phyloP scores from a whole-genome alignment of 768 basidiomycete genomes.

The Phlegmacium glaucopus region DNA sequence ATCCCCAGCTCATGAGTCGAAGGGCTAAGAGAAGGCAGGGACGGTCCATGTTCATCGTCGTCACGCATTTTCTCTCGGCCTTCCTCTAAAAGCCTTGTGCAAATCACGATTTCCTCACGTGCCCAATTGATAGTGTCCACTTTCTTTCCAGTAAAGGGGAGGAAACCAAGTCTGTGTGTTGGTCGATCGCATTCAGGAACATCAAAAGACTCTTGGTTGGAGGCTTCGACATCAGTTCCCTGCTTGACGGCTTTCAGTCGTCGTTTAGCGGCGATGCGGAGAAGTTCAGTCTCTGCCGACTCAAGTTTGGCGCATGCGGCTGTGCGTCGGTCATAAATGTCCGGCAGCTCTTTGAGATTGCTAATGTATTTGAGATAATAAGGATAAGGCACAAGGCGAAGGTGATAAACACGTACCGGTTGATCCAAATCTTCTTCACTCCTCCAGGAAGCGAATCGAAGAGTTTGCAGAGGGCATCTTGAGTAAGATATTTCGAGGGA shows the following conservation, averaged over 20 bases:
- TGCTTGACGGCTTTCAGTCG: conserved; percentile 53
- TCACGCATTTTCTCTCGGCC: conserved; percentile 36
- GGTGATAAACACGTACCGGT: conserved; percentile 46
- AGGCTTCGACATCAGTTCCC: conserved; percentile 15
- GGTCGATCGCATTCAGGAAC: conserved; percentile 78
- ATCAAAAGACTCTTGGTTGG: conserved; percentile 7
- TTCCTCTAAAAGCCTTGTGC: conserved; percentile 49
- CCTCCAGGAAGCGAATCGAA: conserved; percentile 90
- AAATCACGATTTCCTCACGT: conserved; percentile 62
- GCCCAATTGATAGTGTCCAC: conserved; percentile 95
- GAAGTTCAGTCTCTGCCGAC: conserved; percentile 73
- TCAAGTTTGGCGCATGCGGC: conserved; percentile 80
- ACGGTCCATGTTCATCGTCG: conserved; percentile 22
- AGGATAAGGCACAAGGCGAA: not conserved
- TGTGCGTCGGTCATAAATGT: conserved; percentile 72
- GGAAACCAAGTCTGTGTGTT: conserved; percentile 65
- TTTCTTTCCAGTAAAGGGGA: conserved; percentile 72
- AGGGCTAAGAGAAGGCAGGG: not conserved
- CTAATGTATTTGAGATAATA: conserved; percentile 28
- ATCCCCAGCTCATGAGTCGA: conserved; percentile 11
- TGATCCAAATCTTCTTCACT: conserved; percentile 89
- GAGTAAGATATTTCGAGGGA: conserved; percentile 72
- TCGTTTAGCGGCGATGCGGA: conserved; percentile 76
- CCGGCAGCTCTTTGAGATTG: conserved; percentile 84
- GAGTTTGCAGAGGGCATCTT: conserved; percentile 58